Base-by-base conservation (phyloP, 352 stramenopile species). In the Thraustotheca clavata region DNA sequence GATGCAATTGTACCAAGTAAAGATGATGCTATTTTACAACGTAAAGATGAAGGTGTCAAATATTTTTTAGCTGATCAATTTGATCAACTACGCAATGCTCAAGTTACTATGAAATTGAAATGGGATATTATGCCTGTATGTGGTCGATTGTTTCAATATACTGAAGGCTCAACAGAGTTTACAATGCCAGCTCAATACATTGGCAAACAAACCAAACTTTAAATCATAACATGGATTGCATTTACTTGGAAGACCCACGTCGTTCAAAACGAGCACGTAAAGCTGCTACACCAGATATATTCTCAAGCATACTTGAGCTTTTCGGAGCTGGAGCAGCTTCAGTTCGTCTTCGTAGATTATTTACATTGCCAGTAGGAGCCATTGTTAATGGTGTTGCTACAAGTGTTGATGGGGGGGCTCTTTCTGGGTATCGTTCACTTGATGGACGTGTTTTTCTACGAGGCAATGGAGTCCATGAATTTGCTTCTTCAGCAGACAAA, bases 61-160 rank as follows among this genome's bases (percentile, higher is more conserved):
- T 94, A 94, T 70, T 90, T 91, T 47, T 63, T 94, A 12, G 76
- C 82, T 14, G 83, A 91, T 63, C 79, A 91, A 69, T 69, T 78
- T 69, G 77, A 91, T 68, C 67, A 94, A 69, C 69, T 94, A 39
- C 84, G 84, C 39, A 75, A 77, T 47, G 72, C 78, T 38, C 89
- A 91, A 62, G 84, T 94, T 43, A 87, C 80, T 61, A 77, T 94
- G 61, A 73, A 78, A 38, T 75, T 94, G 59, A 76, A 91, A 70
- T 94, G 83, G 82, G 84, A 94, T 65, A 74, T 91, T 69, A 94
- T 94, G 84, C 84, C 84, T 8, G 83, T 94, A 31, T 89, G 79
- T 62, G 84, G 84, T 39, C 74, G 77, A 12, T 73, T 93, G 26
- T 90, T 91, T 26, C 72, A 91, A 63, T 71, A 91, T 71, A 40